Evolutionary conservation across 2,329 filamentous ascomycete species (phyloP).

Genomic region (Neopestalotiopsis sp.): DNA sequence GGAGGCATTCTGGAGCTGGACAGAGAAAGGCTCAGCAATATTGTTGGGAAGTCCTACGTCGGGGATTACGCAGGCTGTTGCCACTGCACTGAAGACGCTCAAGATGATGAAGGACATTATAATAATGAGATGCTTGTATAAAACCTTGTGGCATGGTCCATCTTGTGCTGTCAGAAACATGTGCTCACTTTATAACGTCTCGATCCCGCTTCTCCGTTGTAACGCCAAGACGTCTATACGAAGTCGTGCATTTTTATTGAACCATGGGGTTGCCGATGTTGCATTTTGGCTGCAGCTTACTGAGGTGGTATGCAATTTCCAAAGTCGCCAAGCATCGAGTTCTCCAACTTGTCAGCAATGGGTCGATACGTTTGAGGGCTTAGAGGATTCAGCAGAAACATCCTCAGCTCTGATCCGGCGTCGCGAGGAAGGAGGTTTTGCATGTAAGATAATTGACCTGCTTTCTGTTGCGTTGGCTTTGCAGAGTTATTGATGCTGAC

Average conservation of each 20-base stretch:
- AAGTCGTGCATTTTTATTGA: constrained; percentile 12
- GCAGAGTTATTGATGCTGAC: too few species aligned
- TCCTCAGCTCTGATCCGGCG: too few species aligned
- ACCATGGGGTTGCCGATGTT: background rate
- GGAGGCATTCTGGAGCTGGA: constrained; percentile 43
- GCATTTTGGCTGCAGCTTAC: constrained; percentile 4
- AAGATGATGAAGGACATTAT: background rate
- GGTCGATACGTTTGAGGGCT: background rate
- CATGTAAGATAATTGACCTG: too few species aligned
- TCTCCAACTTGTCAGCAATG: too few species aligned
- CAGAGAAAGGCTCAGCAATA: constrained; percentile 39
- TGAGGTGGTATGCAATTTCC: background rate
- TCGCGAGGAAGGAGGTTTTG: too few species aligned
- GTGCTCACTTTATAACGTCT: background rate
- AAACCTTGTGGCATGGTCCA: background rate
- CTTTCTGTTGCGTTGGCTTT: too few species aligned
- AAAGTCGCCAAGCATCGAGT: too few species aligned
- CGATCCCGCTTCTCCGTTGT: background rate
- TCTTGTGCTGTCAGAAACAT: background rate
- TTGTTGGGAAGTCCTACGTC: constrained; percentile 35
- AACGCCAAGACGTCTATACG: constrained; percentile 9
- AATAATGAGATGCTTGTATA: background rate
- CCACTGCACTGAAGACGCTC: constrained; percentile 24
- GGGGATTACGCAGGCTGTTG: constrained; percentile 38
- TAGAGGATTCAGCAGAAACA: too few species aligned